Conservation (phyloP, 176 grass and related monocot species). For the Oryza glumipatula region DNA sequence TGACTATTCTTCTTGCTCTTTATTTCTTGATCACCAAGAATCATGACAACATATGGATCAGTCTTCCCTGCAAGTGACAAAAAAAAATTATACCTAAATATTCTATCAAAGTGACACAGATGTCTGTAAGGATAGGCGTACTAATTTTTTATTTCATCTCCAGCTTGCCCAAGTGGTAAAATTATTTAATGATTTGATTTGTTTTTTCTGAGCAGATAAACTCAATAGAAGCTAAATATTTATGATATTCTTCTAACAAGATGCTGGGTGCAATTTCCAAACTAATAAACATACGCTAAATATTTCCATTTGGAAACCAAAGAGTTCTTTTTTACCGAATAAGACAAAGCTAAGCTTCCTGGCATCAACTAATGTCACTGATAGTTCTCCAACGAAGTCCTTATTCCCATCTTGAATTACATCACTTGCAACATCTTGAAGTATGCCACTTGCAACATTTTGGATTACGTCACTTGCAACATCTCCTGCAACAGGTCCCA, state of each 20-base stretch:
- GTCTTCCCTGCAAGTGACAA: slow-evolving; percentile 71
- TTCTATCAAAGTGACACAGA: not conserved
- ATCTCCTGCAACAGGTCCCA: slow-evolving; percentile 69
- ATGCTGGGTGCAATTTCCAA: not conserved
- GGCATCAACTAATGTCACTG: slow-evolving; percentile 95
- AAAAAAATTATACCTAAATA: slow-evolving; percentile 4
- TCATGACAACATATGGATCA: slow-evolving; percentile 93
- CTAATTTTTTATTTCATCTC: not conserved
- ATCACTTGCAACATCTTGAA: slow-evolving; percentile 66
- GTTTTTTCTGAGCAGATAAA: not conserved
- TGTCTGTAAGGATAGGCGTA: not conserved
- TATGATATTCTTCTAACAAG: not conserved
- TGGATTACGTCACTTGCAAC: slow-evolving; percentile 59
- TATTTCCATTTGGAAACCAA: slow-evolving; percentile 28
- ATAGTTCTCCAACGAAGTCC: slow-evolving; percentile 92
- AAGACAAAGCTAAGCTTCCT: slow-evolving; percentile 86
- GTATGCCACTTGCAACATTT: slow-evolving; percentile 60
- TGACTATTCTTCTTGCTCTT: slow-evolving; percentile 99
- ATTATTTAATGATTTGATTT: not conserved
- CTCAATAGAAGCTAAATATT: not conserved
- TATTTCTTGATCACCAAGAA: slow-evolving; percentile 86
- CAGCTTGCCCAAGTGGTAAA: not conserved
- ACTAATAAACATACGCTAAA: slow-evolving; percentile 25
- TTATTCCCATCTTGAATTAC: slow-evolving; percentile 81
- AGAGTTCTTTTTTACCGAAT: slow-evolving; percentile 62